These are phyloP conservation scores for Piper longum DNA, from an alignment of 164 flowering plant genomes.

Conservation along the genomic window DNA sequence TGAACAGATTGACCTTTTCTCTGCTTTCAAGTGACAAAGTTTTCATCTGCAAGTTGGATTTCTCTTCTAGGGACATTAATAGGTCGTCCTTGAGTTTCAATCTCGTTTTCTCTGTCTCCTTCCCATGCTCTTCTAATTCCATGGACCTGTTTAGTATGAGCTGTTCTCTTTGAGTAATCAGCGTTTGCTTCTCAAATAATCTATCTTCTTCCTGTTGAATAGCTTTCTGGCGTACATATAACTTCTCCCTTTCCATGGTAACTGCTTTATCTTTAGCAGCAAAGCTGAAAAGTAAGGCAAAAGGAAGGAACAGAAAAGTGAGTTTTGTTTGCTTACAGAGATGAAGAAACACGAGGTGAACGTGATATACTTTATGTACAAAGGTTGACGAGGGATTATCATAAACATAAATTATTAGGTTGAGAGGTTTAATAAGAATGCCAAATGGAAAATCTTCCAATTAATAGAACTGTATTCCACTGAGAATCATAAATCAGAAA, in stretches of 20 bases:
- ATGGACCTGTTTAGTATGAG: constrained; percentile 36
- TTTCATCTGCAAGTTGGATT: constrained; percentile 26
- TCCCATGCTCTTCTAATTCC: constrained; percentile 41
- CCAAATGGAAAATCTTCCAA: too few species aligned
- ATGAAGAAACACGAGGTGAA: neutral
- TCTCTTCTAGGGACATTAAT: constrained; percentile 35
- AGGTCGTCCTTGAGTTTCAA: constrained; percentile 30
- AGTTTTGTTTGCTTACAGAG: neutral
- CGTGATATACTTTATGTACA: too few species aligned
- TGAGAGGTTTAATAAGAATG: too few species aligned
- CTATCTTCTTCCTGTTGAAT: constrained; percentile 57
- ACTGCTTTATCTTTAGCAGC: constrained; percentile 77
- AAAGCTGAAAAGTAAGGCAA: constrained; percentile 28
- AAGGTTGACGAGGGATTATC: too few species aligned
- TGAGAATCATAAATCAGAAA: too few species aligned
- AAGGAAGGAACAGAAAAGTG: neutral
- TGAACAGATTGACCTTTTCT: constrained; percentile 47
- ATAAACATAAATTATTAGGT: too few species aligned
- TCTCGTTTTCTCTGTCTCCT: constrained; percentile 49
- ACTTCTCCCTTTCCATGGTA: constrained; percentile 47
- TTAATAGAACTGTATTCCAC: too few species aligned
- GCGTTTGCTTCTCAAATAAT: constrained; percentile 56
- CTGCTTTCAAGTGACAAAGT: constrained; percentile 35
- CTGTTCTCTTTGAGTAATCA: constrained; percentile 68
- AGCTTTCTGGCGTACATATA: constrained; percentile 46